phyloP scores from a whole-genome alignment of 495 filamentous ascomycete species.

The Clavariopsis aquatica region DNA sequence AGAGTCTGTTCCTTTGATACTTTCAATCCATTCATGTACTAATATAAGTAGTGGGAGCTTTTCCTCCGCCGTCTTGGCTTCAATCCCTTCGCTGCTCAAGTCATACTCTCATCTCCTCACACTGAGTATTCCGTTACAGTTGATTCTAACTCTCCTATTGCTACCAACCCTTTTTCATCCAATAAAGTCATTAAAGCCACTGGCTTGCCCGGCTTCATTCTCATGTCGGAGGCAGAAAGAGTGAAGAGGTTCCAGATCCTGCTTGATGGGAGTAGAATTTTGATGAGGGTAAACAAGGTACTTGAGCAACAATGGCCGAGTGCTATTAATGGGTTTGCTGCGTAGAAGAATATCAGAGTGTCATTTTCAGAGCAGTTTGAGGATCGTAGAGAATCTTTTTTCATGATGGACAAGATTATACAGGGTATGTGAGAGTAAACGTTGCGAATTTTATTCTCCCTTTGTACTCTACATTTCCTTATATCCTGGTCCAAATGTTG shows the following conservation, averaged over 20 bases:
- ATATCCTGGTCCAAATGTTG: too few relatives aligned
- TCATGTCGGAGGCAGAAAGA: conserved; percentile 54
- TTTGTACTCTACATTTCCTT: too few relatives aligned
- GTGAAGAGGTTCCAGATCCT: conserved; percentile 45
- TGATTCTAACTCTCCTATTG: neutral
- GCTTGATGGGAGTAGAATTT: conserved; percentile 55
- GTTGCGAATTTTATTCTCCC: too few relatives aligned
- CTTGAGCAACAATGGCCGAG: conserved; percentile 45
- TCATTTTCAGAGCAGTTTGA: neutral
- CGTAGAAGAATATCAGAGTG: neutral
- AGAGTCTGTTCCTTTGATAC: neutral
- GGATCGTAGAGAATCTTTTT: too few relatives aligned
- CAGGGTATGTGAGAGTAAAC: too few relatives aligned
- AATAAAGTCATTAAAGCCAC: conserved; percentile 20
- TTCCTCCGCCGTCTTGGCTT: conserved; percentile 72
- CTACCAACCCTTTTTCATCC: neutral
- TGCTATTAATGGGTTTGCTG: conserved; percentile 28
- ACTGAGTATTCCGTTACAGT: conserved; percentile 16
- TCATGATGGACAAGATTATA: neutral
- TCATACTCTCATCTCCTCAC: conserved; percentile 58
- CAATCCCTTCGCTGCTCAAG: conserved; percentile 80
- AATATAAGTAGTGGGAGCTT: conserved; percentile 59
- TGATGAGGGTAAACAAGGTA: conserved; percentile 52
- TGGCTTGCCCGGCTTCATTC: conserved; percentile 60
- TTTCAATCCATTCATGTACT: neutral